phyloP scores from a whole-genome alignment of 192 early-diverging fungal species.

The Podochytrium sp. region DNA sequence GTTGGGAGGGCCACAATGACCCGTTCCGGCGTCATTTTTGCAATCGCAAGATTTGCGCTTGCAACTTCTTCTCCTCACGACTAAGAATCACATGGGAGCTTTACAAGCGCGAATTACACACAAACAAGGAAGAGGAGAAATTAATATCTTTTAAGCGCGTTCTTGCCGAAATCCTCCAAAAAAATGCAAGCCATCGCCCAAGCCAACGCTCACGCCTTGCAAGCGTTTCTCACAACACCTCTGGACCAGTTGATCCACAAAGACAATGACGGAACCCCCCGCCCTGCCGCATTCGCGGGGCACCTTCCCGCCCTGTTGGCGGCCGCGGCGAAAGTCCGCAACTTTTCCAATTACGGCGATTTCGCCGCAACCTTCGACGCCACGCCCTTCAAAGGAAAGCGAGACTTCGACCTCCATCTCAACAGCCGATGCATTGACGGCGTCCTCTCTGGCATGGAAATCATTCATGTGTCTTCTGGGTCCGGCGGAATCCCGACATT shows the following conservation, averaged over 20 bases:
- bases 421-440: not conserved
- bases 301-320: not conserved
- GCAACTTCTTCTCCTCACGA: too few relatives aligned
- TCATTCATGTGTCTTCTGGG: constrained; percentile 28
- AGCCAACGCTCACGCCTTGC: not conserved
- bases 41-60: too few relatives aligned
- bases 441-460: not conserved
- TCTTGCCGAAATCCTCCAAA: too few relatives aligned
- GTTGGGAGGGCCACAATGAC: too few relatives aligned
- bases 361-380: not conserved
- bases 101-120: too few relatives aligned
- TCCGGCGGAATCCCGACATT: constrained; percentile 29
- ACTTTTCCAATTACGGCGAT: not conserved
- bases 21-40: too few relatives aligned
- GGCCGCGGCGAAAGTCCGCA: not conserved
- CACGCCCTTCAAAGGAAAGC: not conserved
- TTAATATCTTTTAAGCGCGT: too few relatives aligned
- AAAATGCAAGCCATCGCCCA: not conserved
- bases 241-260: not conserved
- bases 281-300: not conserved
- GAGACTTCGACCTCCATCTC: not conserved
- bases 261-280: not conserved
- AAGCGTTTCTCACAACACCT: not conserved
- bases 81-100: too few relatives aligned
- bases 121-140: too few relatives aligned